Conservation (phyloP, 768 basidiomycete species). For the Trametes cinnabarina region DNA sequence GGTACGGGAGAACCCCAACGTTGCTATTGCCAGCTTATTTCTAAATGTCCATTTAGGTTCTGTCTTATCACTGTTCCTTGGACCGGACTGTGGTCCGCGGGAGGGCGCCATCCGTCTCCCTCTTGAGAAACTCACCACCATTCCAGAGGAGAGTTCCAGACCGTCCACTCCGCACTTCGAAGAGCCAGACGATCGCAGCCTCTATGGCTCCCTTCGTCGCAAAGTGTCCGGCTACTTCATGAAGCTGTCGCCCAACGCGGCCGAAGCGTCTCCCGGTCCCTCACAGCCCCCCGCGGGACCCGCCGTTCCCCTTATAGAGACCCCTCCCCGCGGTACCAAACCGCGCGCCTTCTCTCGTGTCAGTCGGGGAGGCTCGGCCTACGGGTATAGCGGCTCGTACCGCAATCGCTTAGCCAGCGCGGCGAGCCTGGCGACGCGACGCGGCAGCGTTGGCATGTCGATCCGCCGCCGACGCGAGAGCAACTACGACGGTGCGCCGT, state of each 20-base stretch:
- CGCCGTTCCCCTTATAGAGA: conserved; percentile 46
- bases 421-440: conserved; percentile 31
- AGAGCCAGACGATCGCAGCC: conserved; percentile 30
- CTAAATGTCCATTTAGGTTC: conserved; percentile 52
- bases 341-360: conserved; percentile 48
- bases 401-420: conserved; percentile 52
- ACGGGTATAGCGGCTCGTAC: conserved; percentile 65
- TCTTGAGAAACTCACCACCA: conserved; percentile 69
- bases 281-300: conserved; percentile 32
- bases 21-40: not conserved
- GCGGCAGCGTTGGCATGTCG: conserved; percentile 55
- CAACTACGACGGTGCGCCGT: conserved; percentile 39
- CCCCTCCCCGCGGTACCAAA: conserved; percentile 32
- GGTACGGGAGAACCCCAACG: conserved; percentile 40
- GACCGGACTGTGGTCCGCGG: conserved; percentile 85
- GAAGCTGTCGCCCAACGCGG: conserved; percentile 46
- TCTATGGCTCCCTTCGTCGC: conserved; percentile 38
- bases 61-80: conserved; percentile 83
- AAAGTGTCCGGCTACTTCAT: conserved; percentile 61
- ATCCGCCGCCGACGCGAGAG: conserved; percentile 52
- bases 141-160: conserved; percentile 62
- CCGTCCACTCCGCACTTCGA: conserved; percentile 48
- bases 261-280: conserved; percentile 31
- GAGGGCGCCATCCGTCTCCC: conserved; percentile 82
- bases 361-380: conserved; percentile 73